Percentiles rank a stretch among this genome's conserved stretches.
Conservation (phyloP, 495 filamentous ascomycete species). For the Chlorociboria aeruginascens region DNA sequence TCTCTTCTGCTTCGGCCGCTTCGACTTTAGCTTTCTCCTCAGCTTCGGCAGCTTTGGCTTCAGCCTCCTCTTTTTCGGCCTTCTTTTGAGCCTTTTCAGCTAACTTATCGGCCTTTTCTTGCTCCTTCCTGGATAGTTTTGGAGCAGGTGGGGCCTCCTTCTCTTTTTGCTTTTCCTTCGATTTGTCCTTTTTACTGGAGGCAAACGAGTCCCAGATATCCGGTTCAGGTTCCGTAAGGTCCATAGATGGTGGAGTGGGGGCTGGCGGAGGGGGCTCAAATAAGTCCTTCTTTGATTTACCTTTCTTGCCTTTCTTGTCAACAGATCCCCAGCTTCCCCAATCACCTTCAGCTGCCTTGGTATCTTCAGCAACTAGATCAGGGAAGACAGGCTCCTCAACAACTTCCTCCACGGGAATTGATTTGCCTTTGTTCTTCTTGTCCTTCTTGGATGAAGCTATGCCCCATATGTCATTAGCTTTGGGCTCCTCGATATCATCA, state of each 20-base stretch:
- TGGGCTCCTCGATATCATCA: conserved; percentile 34
- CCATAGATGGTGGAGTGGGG: conserved; percentile 27
- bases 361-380: conserved; percentile 28
- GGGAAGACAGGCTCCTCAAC: conserved; percentile 22
- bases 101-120: conserved; percentile 13
- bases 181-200: conserved; percentile 10
- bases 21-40: conserved; percentile 11
- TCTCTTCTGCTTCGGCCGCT: conserved; percentile 6
- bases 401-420: conserved; percentile 27
- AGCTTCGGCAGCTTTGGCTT: conserved; percentile 10
- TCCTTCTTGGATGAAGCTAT: conserved; percentile 25
- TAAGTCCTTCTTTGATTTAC: conserved; percentile 16
- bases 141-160: conserved; percentile 6
- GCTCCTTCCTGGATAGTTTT: conserved; percentile 14
- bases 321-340: conserved; percentile 25
- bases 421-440: conserved; percentile 31
- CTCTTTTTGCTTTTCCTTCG: conserved; percentile 12
- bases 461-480: conserved; percentile 30
- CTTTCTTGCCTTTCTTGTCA: conserved; percentile 30
- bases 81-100: conserved; percentile 12
- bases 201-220: conserved; percentile 16
- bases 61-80: conserved; percentile 15
- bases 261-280: conserved; percentile 23
- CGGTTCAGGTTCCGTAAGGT: conserved; percentile 22
- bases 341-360: conserved; percentile 25